Percentiles rank a stretch among this genome's conserved stretches.
phyloP scores from a whole-genome alignment of 2,329 filamentous ascomycete species.

The Talaromyces sp. region DNA sequence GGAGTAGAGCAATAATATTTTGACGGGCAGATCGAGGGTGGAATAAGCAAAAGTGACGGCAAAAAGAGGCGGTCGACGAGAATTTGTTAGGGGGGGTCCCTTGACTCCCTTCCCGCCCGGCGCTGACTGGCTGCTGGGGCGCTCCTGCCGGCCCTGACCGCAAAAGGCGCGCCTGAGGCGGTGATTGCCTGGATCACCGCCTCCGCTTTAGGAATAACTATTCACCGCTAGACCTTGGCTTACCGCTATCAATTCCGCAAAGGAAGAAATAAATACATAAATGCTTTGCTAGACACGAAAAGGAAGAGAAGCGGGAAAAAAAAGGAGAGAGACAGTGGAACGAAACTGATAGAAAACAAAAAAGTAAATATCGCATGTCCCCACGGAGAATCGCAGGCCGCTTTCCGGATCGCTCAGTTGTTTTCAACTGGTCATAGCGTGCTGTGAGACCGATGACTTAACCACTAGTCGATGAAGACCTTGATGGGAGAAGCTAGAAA shows the following conservation, averaged over 20 bases:
- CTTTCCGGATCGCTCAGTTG: background rate
- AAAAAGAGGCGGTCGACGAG: constrained; percentile 36
- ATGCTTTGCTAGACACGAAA: background rate
- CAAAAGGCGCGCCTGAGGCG: constrained; percentile 7
- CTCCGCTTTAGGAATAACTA: constrained; percentile 13
- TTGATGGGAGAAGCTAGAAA: background rate
- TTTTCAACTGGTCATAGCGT: background rate
- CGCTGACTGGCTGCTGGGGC: constrained; percentile 14
- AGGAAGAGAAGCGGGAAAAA: background rate
- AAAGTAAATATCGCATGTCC: background rate
- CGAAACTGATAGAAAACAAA: background rate
- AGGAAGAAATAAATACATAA: background rate
- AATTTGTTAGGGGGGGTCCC: background rate
- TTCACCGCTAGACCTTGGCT: background rate
- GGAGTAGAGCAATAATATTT: constrained; percentile 3
- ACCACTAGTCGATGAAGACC: background rate
- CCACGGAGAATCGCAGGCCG: background rate
- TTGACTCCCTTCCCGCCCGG: constrained; percentile 13
- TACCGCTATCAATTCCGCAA: too few relatives aligned
- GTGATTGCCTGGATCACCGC: constrained; percentile 14
- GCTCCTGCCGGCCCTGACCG: constrained; percentile 9
- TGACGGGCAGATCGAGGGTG: constrained; percentile 20
- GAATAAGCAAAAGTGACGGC: constrained; percentile 26
- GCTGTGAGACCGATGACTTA: background rate
- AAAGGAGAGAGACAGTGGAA: background rate